These are phyloP conservation scores for Diutina sp. DNA, from an alignment of 1,139 yeast genomes.

Conservation along the genomic window DNA sequence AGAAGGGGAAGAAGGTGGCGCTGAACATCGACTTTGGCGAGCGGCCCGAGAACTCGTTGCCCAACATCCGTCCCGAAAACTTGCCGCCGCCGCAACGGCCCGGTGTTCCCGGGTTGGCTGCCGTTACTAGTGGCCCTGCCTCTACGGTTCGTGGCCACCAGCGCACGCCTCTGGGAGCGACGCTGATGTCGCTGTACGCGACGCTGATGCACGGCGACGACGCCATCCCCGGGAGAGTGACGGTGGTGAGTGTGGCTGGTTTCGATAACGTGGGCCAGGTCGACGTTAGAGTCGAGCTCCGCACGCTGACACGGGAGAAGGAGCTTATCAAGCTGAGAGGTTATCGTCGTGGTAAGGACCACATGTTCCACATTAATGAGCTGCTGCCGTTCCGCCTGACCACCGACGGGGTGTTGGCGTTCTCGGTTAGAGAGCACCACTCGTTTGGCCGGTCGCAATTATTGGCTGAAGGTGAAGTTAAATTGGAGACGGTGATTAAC, in stretches of 20 bases:
- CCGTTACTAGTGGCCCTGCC: constrained; percentile 5
- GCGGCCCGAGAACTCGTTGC: constrained; percentile 13
- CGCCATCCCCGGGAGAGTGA: constrained; percentile 40
- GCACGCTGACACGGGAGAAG: constrained; percentile 39
- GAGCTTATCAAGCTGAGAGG: constrained; percentile 56
- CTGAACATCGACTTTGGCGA: constrained; percentile 11
- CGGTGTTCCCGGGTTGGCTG: neutral
- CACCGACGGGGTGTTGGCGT: constrained; percentile 41
- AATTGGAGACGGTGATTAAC: constrained; percentile 23
- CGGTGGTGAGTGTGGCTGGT: constrained; percentile 31
- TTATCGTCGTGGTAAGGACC: constrained; percentile 33
- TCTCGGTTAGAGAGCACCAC: constrained; percentile 57
- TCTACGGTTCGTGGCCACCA: constrained; percentile 11
- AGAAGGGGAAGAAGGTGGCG: constrained; percentile 3
- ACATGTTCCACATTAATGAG: constrained; percentile 48
- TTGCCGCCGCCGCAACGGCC: constrained; percentile 30
- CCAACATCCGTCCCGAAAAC: constrained; percentile 21
- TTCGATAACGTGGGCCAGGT: constrained; percentile 15
- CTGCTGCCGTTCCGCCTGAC: constrained; percentile 56
- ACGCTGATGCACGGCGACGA: constrained; percentile 13
- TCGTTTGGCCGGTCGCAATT: constrained; percentile 61
- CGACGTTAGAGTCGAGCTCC: constrained; percentile 40
- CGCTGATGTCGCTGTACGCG: constrained; percentile 16
- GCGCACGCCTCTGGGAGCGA: constrained; percentile 15
- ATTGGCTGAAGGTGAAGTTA: constrained; percentile 41